Evolutionary conservation across 1,284 basidiomycete genomes (phyloP).

Genomic region (Boletellus dicymbophilus): DNA sequence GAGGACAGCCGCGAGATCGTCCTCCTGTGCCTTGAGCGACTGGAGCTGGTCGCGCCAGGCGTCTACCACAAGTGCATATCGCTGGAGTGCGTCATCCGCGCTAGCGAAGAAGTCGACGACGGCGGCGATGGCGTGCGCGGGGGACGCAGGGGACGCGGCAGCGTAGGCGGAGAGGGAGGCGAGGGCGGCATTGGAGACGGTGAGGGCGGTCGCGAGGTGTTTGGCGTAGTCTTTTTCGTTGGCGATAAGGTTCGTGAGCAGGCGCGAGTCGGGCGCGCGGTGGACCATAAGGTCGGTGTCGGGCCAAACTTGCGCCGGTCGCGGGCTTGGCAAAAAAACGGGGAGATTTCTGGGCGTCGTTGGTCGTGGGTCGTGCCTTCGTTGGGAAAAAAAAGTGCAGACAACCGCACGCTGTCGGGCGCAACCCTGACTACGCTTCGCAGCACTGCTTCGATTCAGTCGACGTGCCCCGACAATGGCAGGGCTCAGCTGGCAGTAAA

Average conservation of each 20-base stretch:
- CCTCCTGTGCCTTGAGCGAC: slow-evolving; percentile 58
- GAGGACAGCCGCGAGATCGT: slow-evolving; percentile 66
- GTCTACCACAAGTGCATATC: slow-evolving; percentile 61
- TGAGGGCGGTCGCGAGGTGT: slow-evolving; percentile 55
- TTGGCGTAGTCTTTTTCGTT: slow-evolving; percentile 74
- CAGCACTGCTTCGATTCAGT: no score
- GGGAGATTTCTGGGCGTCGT: no score
- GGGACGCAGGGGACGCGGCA: slow-evolving; percentile 54
- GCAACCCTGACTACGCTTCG: no score
- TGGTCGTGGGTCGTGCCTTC: no score
- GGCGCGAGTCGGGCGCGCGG: slow-evolving; percentile 68
- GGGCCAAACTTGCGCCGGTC: no score
- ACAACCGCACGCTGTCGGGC: no score
- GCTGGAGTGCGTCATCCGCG: slow-evolving; percentile 66
- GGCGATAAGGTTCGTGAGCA: slow-evolving; percentile 63
- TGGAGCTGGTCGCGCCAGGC: slow-evolving; percentile 57
- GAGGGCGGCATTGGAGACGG: slow-evolving; percentile 59
- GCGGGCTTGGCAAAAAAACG: no score
- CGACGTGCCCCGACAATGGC: no score
- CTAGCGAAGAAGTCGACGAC: slow-evolving; percentile 60
- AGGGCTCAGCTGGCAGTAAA: no score
- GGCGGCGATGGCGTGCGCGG: slow-evolving; percentile 56
- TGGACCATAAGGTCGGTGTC: no score
- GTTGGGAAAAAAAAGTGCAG: no score
- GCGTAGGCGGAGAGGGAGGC: slow-evolving; percentile 75